Evolutionary conservation across 169 alveolate species (phyloP).

Genomic region (Theileria annulata): DNA sequence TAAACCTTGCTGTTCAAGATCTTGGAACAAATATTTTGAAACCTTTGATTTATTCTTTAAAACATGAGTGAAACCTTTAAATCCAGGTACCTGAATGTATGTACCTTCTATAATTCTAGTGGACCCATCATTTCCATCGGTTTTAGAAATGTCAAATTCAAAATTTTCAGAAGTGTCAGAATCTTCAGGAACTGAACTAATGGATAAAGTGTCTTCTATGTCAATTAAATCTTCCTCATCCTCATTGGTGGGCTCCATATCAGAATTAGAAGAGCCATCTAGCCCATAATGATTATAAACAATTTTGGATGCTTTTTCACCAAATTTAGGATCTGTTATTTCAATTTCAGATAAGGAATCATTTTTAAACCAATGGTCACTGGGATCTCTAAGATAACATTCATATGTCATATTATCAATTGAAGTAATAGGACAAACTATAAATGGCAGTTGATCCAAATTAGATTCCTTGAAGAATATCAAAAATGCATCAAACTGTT

Average conservation of each 20-base stretch:
- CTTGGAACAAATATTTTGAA: background rate
- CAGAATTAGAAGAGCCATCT: no score
- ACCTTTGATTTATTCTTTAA: background rate
- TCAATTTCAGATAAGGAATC: background rate
- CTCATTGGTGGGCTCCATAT: background rate
- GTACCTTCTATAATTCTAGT: background rate
- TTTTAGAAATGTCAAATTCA: constrained; percentile 3
- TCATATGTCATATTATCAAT: constrained; percentile 8
- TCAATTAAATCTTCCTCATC: background rate
- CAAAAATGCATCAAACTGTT: background rate
- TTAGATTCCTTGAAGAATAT: background rate
- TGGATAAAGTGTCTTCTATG: background rate
- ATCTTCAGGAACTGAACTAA: background rate
- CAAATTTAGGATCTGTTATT: background rate
- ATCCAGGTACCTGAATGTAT: background rate
- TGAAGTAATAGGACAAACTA: background rate
- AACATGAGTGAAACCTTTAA: background rate
- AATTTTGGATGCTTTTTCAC: background rate
- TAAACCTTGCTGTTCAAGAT: background rate
- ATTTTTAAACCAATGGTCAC: background rate
- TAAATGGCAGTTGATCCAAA: background rate
- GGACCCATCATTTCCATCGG: background rate
- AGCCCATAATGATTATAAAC: background rate
- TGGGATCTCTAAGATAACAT: constrained; percentile 3
- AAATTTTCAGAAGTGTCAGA: background rate